phyloP scores from a whole-genome alignment of 352 stramenopile species.

The Aphanomyces cochlioides region DNA sequence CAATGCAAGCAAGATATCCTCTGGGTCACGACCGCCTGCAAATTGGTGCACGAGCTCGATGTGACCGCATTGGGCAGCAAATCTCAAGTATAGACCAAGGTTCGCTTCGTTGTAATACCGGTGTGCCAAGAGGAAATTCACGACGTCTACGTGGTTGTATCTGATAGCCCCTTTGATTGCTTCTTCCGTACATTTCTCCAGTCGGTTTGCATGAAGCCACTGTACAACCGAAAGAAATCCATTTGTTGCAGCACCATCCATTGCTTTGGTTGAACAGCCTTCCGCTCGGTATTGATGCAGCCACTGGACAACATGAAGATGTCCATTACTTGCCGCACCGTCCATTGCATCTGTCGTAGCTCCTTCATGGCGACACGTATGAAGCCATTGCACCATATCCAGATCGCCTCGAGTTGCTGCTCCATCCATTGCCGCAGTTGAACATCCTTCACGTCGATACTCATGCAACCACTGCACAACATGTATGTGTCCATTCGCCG shows the following conservation, averaged over 20 bases:
- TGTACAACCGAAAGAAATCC: constrained; percentile 37
- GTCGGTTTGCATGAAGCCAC: constrained; percentile 41
- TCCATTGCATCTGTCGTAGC: constrained; percentile 38
- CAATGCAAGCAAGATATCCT: constrained; percentile 1
- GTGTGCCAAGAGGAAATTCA: constrained; percentile 44
- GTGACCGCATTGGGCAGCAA: constrained; percentile 13
- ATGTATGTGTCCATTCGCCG: constrained; percentile 9
- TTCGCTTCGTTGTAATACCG: constrained; percentile 28
- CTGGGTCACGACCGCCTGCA: not conserved
- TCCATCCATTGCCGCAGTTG: constrained; percentile 34
- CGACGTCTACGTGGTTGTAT: constrained; percentile 42
- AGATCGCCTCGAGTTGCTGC: constrained; percentile 35
- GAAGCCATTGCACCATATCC: constrained; percentile 37
- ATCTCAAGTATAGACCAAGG: not conserved
- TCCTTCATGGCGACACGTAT: constrained; percentile 35
- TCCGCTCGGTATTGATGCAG: constrained; percentile 30
- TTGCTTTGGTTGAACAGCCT: constrained; percentile 28
- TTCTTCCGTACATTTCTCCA: constrained; percentile 42
- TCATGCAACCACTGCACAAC: constrained; percentile 22
- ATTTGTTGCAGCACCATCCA: constrained; percentile 34
- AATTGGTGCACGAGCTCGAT: constrained; percentile 21
- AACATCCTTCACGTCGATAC: constrained; percentile 23
- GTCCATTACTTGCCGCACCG: constrained; percentile 32
- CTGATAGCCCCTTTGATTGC: constrained; percentile 48
- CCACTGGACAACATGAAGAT: constrained; percentile 37